Conservation (phyloP, 441 rosid genomes). For the Populus hybrid region DNA sequence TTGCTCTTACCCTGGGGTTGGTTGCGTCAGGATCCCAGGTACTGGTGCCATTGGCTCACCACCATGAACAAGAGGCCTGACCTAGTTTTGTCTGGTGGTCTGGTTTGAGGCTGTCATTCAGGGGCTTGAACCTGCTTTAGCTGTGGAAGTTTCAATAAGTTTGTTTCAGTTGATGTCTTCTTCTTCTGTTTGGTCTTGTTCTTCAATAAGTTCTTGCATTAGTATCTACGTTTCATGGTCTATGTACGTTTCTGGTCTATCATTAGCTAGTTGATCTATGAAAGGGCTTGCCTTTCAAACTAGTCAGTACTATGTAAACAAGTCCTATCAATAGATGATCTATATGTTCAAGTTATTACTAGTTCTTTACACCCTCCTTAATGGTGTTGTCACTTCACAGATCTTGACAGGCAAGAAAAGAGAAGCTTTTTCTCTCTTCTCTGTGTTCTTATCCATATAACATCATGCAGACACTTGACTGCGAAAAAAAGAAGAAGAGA, state of each 20-base stretch:
- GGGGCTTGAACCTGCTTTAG: not conserved
- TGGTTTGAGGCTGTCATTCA: not conserved
- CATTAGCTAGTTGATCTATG: not conserved
- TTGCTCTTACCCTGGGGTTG: constrained; percentile 33
- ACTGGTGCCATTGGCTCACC: constrained; percentile 18
- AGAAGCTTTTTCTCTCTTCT: too few species aligned
- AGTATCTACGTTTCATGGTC: not conserved
- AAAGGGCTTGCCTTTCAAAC: not conserved
- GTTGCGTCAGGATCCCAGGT: constrained; percentile 29
- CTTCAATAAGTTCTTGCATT: not conserved
- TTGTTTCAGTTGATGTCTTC: not conserved
- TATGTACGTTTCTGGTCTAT: not conserved
- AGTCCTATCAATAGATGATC: not conserved
- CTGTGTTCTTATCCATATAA: too few species aligned
- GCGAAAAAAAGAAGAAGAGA: too few species aligned
- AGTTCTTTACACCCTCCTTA: not conserved
- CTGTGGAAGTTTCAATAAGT: not conserved
- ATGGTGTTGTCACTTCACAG: not conserved
- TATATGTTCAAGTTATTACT: not conserved
- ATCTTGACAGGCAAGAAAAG: not conserved
- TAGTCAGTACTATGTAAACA: not conserved
- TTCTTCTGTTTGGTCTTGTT: not conserved
- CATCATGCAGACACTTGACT: too few species aligned
- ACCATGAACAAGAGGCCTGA: not conserved
- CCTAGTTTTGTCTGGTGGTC: not conserved